phyloP scores from a whole-genome alignment of 345 rosid genomes.

The Lepidium didymum region DNA sequence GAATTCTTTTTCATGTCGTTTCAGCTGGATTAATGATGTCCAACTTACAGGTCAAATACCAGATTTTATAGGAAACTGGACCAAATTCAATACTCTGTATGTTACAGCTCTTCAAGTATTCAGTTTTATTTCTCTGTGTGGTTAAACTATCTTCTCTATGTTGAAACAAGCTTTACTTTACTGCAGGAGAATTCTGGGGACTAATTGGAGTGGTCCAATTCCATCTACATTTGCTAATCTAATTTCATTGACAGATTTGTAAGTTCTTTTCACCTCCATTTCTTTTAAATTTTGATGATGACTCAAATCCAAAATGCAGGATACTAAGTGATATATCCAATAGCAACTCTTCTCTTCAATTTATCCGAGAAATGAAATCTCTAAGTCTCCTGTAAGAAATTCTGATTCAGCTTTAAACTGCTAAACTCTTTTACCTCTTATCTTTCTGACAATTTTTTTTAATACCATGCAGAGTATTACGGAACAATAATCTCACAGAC shows the following conservation, averaged over 20 bases:
- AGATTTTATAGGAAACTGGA: too few species aligned
- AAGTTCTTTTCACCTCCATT: slow-evolving; percentile 21
- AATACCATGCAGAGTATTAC: slow-evolving; percentile 26
- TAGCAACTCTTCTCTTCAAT: slow-evolving; percentile 42
- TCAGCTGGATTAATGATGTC: slow-evolving; percentile 64
- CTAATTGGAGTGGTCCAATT: slow-evolving; percentile 55
- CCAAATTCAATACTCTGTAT: too few species aligned
- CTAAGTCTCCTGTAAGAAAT: slow-evolving; percentile 40
- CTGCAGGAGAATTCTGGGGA: slow-evolving; percentile 66
- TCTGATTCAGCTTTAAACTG: too few species aligned
- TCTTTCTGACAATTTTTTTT: neutral
- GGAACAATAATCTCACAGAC: slow-evolving; percentile 37
- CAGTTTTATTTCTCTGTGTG: too few species aligned
- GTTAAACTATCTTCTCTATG: too few species aligned
- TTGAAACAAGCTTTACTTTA: too few species aligned
- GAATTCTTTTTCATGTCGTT: neutral
- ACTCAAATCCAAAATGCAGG: slow-evolving; percentile 30
- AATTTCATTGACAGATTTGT: slow-evolving; percentile 47
- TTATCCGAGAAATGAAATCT: slow-evolving; percentile 40
- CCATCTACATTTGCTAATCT: slow-evolving; percentile 52
- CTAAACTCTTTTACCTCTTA: neutral
- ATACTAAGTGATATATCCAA: slow-evolving; percentile 46
- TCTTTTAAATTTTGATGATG: neutral
- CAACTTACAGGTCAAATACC: too few species aligned
- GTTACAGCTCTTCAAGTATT: too few species aligned